Conservation (phyloP, 1,284 basidiomycete genomes). For the Pseudozyma flocculosa region DNA sequence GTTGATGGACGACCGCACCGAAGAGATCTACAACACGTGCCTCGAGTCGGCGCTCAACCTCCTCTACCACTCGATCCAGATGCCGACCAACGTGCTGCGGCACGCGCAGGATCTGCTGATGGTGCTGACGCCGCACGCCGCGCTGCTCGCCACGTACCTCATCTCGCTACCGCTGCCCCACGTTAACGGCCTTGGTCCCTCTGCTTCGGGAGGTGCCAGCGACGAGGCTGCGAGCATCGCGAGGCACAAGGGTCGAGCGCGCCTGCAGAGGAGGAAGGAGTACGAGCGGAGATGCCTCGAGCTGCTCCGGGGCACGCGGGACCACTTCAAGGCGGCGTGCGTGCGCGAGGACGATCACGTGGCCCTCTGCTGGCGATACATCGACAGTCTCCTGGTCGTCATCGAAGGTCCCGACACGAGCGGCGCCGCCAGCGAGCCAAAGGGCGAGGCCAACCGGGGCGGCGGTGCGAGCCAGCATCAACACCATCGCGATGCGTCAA, state of each 20-base stretch:
- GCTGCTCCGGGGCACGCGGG: constrained; percentile 28
- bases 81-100: constrained; percentile 19
- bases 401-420: constrained; percentile 29
- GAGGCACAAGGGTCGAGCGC: constrained; percentile 15
- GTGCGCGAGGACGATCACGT: constrained; percentile 29
- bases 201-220: too few relatives aligned
- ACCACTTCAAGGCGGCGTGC: constrained; percentile 16
- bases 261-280: constrained; percentile 29
- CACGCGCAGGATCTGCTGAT: constrained; percentile 42
- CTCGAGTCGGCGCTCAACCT: constrained; percentile 34
- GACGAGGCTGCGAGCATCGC: constrained; percentile 12
- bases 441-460: too few relatives aligned
- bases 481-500: too few relatives aligned
- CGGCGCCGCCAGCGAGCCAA: too few relatives aligned
- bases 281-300: constrained; percentile 36
- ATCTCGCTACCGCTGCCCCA: constrained; percentile 20
- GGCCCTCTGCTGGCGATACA: constrained; percentile 28
- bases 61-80: constrained; percentile 22
- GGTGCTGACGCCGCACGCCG: constrained; percentile 37
- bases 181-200: too few relatives aligned
- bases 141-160: constrained; percentile 35
- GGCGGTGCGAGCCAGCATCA: too few relatives aligned
- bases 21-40: constrained; percentile 35
- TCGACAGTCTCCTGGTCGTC: constrained; percentile 29
- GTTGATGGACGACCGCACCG: constrained; percentile 27